Evolutionary conservation across 352 stramenopile species (phyloP), one percentile per base, ranked within the genome.

Genomic region (Blastocystis hominis): DNA sequence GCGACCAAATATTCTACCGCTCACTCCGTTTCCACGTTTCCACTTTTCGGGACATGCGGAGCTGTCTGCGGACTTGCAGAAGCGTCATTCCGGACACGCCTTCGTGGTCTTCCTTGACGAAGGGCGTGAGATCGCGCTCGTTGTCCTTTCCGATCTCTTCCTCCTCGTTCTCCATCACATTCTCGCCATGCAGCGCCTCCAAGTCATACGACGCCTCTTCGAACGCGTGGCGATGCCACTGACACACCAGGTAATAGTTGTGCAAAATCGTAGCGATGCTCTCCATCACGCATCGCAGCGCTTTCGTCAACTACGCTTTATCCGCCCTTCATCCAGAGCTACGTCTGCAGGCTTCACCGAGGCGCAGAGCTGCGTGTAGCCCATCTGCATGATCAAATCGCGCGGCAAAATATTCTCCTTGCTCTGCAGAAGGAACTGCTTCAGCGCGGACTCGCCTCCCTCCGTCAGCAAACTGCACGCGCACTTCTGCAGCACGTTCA

Each of bases 91-190:
- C 72, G 20, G 50, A 68, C 53, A 84, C 72, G 40, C 72, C 72
- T 53, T 84, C 72, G 17, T 53, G 30, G 44, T 84, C 72, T 34
- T 42, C 47, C 72, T 66, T 84, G 2, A 30, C 47, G 56, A 54
- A 84, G 30, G 72, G 10, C 17, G 50, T 34, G 44, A 84, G 56
- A n/a, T 84, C 72, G 38, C 68, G 66, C n/a, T 66, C 50, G 56
- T 30, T 68, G 24, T 84, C 72, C 24, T 63, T 46, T 42, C 72
- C 72, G 55, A 84, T 84, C 50, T 84, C 72, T 40, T 84, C 72
- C 56, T 64, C 72, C 44, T 84, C 72, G 38, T 84, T 66, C 50
- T 84, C 72, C 72, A 84, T 84, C 47, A 84, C 72, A 40, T 84
- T 84, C 17, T 36, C 36, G 5, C 38, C 15, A 46, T 84, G 72